Percentiles rank a stretch among this genome's conserved stretches.
These are phyloP conservation scores for Phyllosticta ampelicida DNA, from an alignment of 2,329 filamentous ascomycete species.

Conservation along the genomic window DNA sequence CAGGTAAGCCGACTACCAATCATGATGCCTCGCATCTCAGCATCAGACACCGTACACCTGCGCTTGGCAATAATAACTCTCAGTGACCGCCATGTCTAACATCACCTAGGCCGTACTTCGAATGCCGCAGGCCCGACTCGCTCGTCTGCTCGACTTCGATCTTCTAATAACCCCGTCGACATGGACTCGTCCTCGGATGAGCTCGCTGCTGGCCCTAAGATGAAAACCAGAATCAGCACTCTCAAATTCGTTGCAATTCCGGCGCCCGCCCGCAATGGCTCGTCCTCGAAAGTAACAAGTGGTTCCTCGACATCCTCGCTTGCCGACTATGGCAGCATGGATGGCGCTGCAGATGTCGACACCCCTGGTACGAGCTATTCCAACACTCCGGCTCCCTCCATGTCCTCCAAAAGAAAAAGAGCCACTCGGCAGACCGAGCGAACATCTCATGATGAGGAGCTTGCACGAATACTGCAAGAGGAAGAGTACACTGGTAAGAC, in stretches of 20 bases:
- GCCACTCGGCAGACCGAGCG: constrained; percentile 20
- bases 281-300: constrained; percentile 12
- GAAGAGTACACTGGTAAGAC: constrained; percentile 37
- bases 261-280: constrained; percentile 6
- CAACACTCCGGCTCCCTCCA: constrained; percentile 42
- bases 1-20: not conserved
- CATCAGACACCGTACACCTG: no score
- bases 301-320: constrained; percentile 6
- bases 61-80: no score
- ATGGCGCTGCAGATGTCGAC: constrained; percentile 41
- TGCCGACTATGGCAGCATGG: constrained; percentile 10
- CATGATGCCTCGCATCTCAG: not conserved
- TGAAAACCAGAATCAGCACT: not conserved
- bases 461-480: constrained; percentile 48
- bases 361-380: constrained; percentile 52
- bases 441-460: constrained; percentile 36
- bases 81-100: no score
- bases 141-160: not conserved
- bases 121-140: not conserved
- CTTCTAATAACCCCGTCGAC: not conserved
- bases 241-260: constrained; percentile 26
- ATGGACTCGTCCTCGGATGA: not conserved
- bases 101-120: not conserved
- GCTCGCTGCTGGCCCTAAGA: not conserved
- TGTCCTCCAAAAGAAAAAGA: constrained; percentile 16